These are phyloP conservation scores for Amesomyces nigricolor DNA, from an alignment of 2,329 filamentous ascomycete species.

Conservation along the genomic window DNA sequence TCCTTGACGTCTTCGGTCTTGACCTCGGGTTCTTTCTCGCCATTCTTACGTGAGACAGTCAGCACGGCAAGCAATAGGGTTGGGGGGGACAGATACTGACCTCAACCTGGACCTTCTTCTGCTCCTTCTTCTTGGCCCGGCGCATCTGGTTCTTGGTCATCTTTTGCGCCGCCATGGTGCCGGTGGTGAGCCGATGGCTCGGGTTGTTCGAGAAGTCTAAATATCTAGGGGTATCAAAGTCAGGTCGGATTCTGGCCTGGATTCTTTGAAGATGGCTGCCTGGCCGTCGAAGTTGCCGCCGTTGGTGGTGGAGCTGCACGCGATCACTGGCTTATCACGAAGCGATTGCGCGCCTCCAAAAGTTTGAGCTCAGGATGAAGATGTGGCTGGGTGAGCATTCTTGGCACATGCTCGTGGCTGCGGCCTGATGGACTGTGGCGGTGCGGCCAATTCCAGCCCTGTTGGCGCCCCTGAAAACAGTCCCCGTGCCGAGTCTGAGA, in stretches of 20 bases:
- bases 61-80: conserved; percentile 1
- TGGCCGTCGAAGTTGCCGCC: background rate
- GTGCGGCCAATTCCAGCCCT: background rate
- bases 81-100: background rate
- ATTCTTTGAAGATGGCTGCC: background rate
- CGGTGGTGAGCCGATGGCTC: conserved; percentile 16
- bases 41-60: conserved; percentile 11
- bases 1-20: conserved; percentile 20
- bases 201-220: background rate
- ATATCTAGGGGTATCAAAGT: background rate
- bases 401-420: no score
- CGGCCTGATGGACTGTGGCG: background rate
- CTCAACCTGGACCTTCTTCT: conserved; percentile 63
- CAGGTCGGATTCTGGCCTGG: no score
- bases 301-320: conserved; percentile 12
- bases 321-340: conserved; percentile 9
- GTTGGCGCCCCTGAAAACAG: background rate
- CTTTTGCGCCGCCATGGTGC: conserved; percentile 60
- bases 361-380: background rate
- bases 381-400: conserved; percentile 1
- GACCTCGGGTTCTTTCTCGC: conserved; percentile 19
- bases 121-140: conserved; percentile 89
- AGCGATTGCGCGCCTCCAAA: conserved; percentile 9
- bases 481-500: conserved; percentile 10
- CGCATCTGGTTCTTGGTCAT: conserved; percentile 92